Conservation (phyloP, 2,329 filamentous ascomycete species). For the Hawksworthiomyces lignivorus region DNA sequence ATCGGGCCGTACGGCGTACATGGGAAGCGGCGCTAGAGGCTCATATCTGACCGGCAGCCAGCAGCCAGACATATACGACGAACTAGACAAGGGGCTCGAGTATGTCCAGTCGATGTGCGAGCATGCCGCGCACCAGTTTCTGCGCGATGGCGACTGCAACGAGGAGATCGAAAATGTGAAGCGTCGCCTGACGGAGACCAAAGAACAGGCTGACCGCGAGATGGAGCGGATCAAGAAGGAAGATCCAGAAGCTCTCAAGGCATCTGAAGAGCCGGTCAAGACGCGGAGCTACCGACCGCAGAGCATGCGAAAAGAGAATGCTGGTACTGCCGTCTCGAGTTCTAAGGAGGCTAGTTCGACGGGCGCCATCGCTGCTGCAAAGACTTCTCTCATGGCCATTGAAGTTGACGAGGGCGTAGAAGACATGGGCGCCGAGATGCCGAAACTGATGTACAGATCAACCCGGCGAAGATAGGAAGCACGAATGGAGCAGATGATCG, state of each 20-base stretch:
- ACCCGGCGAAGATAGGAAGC: conserved; percentile 24
- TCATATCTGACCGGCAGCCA: conserved; percentile 14
- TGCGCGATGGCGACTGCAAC: conserved; percentile 81
- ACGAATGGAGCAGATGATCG: too few relatives aligned
- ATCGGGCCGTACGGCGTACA: conserved; percentile 6
- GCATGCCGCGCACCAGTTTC: conserved; percentile 77
- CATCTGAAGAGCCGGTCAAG: conserved; percentile 30
- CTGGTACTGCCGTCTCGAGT: conserved; percentile 18
- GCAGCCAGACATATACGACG: conserved; percentile 53
- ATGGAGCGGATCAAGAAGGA: conserved; percentile 48
- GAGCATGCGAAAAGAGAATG: conserved; percentile 41
- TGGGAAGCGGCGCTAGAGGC: background rate
- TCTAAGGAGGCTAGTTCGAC: conserved; percentile 10
- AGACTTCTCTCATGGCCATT: conserved; percentile 9
- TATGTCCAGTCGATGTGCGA: conserved; percentile 76
- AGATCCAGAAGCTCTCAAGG: conserved; percentile 37
- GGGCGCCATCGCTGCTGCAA: background rate
- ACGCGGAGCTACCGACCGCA: conserved; percentile 44
- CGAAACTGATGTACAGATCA: conserved; percentile 35
- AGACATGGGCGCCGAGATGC: conserved; percentile 26
- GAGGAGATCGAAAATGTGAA: conserved; percentile 66
- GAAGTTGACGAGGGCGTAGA: conserved; percentile 37
- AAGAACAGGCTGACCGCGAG: conserved; percentile 53
- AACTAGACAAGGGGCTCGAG: conserved; percentile 71
- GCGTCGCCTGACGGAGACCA: conserved; percentile 55